A percentile compares a stretch with the other conserved stretches of the same genome.
These are phyloP conservation scores for Aspergillus mulundensis DNA, from an alignment of 495 filamentous ascomycete species.

Conservation along the genomic window DNA sequence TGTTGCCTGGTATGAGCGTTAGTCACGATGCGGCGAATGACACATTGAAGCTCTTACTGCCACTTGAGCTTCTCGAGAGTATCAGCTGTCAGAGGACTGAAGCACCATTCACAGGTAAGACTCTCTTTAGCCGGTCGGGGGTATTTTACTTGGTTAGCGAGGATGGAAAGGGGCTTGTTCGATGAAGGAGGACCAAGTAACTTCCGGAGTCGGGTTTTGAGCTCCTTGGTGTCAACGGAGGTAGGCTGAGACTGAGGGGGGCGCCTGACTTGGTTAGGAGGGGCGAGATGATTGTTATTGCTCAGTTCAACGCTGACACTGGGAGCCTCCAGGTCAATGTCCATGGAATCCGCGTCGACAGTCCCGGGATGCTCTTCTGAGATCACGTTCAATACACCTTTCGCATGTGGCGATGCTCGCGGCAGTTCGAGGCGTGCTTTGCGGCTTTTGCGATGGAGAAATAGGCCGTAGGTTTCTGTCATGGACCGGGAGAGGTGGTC, in stretches of 20 bases:
- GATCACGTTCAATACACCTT: background rate
- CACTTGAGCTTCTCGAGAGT: background rate
- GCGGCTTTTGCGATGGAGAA: conserved; percentile 1
- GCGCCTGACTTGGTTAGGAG: background rate
- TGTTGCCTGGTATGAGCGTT: background rate
- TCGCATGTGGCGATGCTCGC: background rate
- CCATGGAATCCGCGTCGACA: background rate
- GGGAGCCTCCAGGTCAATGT: background rate
- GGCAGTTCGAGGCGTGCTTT: background rate
- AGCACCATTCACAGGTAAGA: conserved; percentile 4
- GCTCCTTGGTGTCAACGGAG: background rate
- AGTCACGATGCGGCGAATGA: background rate
- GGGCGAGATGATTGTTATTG: background rate
- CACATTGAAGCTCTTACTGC: background rate
- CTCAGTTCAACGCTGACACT: background rate
- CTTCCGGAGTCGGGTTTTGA: background rate
- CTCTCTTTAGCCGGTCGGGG: background rate
- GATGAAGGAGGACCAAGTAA: background rate
- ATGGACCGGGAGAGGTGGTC: conserved; percentile 2
- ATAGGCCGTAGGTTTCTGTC: background rate
- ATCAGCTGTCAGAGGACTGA: background rate
- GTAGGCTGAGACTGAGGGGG: conserved; percentile 1
- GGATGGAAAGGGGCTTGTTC: background rate
- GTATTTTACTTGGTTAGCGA: background rate
- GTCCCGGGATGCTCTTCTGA: background rate